Evolutionary conservation across 192 early-diverging fungal species (phyloP), one percentile per base, ranked within the genome.

Genomic region (Radiomyces spectabilis): DNA sequence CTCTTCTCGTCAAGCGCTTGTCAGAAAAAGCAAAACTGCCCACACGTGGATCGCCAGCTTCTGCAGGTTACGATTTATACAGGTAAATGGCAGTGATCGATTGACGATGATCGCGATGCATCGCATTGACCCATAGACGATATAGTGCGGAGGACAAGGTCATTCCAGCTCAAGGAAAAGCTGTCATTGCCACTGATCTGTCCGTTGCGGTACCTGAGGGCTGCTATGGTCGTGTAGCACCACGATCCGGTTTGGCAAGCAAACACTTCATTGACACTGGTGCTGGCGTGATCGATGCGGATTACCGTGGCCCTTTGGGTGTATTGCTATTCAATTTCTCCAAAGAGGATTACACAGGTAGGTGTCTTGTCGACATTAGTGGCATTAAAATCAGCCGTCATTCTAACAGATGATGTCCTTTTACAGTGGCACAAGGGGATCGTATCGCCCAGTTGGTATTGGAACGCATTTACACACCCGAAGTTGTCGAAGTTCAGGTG

Each of bases 371-470:
- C 29, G 3, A 16, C 21, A 31, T 13, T 9, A 41, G n/a, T 29
- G 0, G 22, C 8, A 16, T 15, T 44, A 31, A 43, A 15, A 35
- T 51, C 5, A 37, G 19, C 2, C 12, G 18, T 12, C 5, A 8
- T 31, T 13, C 1, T 32, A 46, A 16, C 5, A 10, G 32, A 19
- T 25, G 0, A 12, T 31, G 41, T 24, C 5, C 19, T 16, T 72
- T 75, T 76, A 29, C 59, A 73, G 82, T 99, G 48, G 81, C 84
- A 35, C 66, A 79, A 38, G 97, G 97, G 13, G 95, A 99, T 65
- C 82, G 97, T 24, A 82, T 99, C 66, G 97, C 97, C 10, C 97
- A 99, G 72, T 67, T 99, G 46, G 82, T 99, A 29, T 69, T 99
- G 8, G 97, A 97, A 66, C 69, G 77, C 41, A 91, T 95, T 26